Evolutionary conservation across 495 filamentous ascomycete species (phyloP).

Genomic region (Chaetomium cochliodes): DNA sequence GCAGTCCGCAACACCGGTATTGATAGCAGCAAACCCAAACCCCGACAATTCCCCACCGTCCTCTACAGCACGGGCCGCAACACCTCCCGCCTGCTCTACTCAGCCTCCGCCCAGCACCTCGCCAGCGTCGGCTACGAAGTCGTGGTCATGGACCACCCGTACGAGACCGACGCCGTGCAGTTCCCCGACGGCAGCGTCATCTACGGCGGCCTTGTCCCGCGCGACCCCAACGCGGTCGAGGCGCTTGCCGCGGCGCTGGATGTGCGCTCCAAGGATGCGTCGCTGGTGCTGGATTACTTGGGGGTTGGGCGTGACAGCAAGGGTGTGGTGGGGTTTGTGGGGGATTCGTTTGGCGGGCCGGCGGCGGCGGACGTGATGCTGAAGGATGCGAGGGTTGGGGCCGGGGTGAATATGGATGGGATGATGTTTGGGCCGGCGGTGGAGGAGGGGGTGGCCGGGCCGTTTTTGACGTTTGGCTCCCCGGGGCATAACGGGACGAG

Average conservation of each 20-base stretch:
- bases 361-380: constrained; percentile 9
- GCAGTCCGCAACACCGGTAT: neutral
- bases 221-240: neutral
- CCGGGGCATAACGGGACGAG: constrained; percentile 2
- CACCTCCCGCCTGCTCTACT: constrained; percentile 12
- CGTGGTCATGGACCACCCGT: constrained; percentile 14
- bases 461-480: constrained; percentile 10
- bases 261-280: constrained; percentile 1
- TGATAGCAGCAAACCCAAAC: neutral
- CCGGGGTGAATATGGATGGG: constrained; percentile 17
- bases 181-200: constrained; percentile 12
- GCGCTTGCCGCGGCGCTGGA: constrained; percentile 5
- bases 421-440: constrained; percentile 16
- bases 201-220: constrained; percentile 9
- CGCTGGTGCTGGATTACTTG: constrained; percentile 10
- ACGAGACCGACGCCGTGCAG: constrained; percentile 17
- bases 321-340: constrained; percentile 6
- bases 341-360: constrained; percentile 7
- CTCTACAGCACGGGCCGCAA: constrained; percentile 7
- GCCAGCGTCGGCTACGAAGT: constrained; percentile 14
- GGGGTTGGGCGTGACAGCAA: neutral
- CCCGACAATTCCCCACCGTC: neutral
- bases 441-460: neutral
- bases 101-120: constrained; percentile 2
- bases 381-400: neutral